A percentile compares a stretch with the other conserved stretches of the same genome.
phyloP scores from a whole-genome alignment of 164 flowering plant species.

The Aristolochia fimbriata region DNA sequence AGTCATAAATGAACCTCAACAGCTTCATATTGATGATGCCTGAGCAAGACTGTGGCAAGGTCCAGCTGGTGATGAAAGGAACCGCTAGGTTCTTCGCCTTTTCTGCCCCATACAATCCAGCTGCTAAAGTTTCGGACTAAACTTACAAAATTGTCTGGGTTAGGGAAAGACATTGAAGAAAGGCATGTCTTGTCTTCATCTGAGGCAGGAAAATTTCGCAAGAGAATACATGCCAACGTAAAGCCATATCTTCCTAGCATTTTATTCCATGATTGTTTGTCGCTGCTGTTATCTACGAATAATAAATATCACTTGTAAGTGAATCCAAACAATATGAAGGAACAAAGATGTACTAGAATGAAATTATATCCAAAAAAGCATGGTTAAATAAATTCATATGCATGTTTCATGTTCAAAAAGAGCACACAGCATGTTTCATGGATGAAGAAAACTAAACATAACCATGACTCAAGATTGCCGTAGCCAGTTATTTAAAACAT shows the following conservation, averaged over 20 bases:
- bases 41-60: constrained; percentile 53
- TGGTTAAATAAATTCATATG: too few relatives aligned
- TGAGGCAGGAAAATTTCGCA: constrained; percentile 28
- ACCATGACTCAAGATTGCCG: too few relatives aligned
- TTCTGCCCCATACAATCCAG: constrained; percentile 69
- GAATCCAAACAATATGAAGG: neutral
- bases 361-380: neutral
- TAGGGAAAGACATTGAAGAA: constrained; percentile 34
- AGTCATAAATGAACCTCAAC: constrained; percentile 49
- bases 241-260: constrained; percentile 64
- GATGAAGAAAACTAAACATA: too few relatives aligned
- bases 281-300: constrained; percentile 42
- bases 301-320: neutral
- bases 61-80: constrained; percentile 49
- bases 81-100: constrained; percentile 38
- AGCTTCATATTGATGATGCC: constrained; percentile 75
- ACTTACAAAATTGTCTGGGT: constrained; percentile 29
- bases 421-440: too few relatives aligned
- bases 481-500: too few relatives aligned
- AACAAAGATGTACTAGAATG: neutral
- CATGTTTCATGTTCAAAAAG: too few relatives aligned
- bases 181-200: constrained; percentile 21
- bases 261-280: constrained; percentile 46
- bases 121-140: constrained; percentile 41
- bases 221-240: constrained; percentile 55